Percentiles rank a stretch among this genome's conserved stretches.
Conservation (phyloP, 306 rosid species). For the Gastrolobium villosum region DNA sequence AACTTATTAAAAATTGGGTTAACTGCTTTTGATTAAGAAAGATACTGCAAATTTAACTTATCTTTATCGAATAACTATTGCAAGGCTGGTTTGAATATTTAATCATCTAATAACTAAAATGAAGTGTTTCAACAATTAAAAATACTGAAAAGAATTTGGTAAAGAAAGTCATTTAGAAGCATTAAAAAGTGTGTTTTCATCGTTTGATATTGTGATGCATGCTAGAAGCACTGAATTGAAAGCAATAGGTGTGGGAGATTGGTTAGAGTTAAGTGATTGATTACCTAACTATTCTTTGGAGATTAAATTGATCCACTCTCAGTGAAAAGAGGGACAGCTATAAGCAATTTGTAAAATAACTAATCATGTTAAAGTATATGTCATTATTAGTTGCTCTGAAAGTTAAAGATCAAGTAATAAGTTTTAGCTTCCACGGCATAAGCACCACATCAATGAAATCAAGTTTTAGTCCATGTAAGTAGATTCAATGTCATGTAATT, state of each 20-base stretch:
- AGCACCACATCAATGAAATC: not conserved
- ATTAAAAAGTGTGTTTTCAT: not conserved
- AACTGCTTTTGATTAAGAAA: not conserved
- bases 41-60: not conserved
- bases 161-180: not conserved
- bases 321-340: not conserved
- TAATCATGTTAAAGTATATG: conserved; percentile 5
- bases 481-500: too few species aligned
- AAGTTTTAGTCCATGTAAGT: too few species aligned
- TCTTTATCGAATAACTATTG: not conserved
- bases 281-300: conserved; percentile 25
- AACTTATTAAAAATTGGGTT: not conserved
- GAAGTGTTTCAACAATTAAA: not conserved
- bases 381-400: conserved; percentile 8
- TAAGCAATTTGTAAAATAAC: not conserved
- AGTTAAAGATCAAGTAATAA: conserved; percentile 29
- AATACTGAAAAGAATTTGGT: not conserved
- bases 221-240: not conserved
- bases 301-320: not conserved
- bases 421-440: conserved; percentile 26
- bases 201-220: not conserved
- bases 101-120: too few species aligned
- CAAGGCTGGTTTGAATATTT: too few species aligned
- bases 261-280: conserved; percentile 33
- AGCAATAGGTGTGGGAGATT: not conserved